Percentiles rank a stretch among this genome's conserved stretches.
These are phyloP conservation scores for Erodium moschatum DNA, from an alignment of 441 rosid species.

Conservation along the genomic window DNA sequence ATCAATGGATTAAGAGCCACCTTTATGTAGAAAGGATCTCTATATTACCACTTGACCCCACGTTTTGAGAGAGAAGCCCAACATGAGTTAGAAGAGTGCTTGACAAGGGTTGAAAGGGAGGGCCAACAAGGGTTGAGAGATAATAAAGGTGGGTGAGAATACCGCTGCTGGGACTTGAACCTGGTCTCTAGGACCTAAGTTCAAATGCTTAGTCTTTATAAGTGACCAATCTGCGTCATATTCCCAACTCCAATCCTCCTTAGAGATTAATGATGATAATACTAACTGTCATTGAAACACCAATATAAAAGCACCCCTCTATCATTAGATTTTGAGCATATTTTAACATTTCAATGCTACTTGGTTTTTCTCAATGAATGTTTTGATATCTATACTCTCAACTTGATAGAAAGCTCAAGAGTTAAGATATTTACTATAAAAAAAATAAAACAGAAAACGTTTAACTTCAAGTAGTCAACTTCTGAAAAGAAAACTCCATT, in stretches of 20 bases:
- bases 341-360: background rate
- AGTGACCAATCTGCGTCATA: background rate
- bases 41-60: no score
- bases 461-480: slow-evolving; percentile 14
- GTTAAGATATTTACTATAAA: background rate
- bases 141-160: no score
- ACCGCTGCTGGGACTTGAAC: no score
- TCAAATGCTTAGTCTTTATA: background rate
- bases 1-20: no score
- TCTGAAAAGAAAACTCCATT: slow-evolving; percentile 10
- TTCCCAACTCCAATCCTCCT: slow-evolving; percentile 5
- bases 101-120: no score
- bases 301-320: background rate
- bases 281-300: background rate
- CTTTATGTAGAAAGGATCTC: no score
- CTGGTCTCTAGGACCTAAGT: no score
- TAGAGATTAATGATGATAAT: background rate
- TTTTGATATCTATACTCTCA: background rate
- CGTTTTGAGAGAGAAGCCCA: no score
- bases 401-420: background rate
- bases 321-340: slow-evolving; percentile 8
- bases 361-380: background rate
- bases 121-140: no score
- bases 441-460: background rate
- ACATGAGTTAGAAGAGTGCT: no score